These are phyloP conservation scores for Licmophora abbreviata DNA, from an alignment of 108 stramenopile species.

Conservation along the genomic window DNA sequence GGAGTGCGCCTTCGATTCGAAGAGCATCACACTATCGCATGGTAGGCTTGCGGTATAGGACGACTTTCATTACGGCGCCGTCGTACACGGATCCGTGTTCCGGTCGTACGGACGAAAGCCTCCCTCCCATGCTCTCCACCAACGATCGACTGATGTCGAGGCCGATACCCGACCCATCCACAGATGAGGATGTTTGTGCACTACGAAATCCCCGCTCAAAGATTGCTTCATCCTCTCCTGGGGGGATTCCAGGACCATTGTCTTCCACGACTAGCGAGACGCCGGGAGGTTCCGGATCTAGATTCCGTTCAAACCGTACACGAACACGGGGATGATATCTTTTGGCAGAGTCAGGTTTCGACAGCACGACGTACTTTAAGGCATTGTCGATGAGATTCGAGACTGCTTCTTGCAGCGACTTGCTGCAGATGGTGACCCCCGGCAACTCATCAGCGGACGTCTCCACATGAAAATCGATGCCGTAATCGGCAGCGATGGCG, in stretches of 20 bases:
- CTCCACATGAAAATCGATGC: constrained; percentile 55
- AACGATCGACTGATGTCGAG: constrained; percentile 49
- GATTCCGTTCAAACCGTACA: constrained; percentile 41
- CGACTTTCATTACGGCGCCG: constrained; percentile 31
- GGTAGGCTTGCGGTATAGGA: constrained; percentile 20
- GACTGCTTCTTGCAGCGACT: constrained; percentile 62
- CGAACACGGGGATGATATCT: constrained; percentile 41
- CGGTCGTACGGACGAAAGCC: constrained; percentile 32
- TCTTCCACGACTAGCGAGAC: constrained; percentile 72
- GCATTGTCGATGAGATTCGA: constrained; percentile 83
- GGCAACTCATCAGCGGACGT: constrained; percentile 53
- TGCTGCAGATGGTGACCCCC: constrained; percentile 48
- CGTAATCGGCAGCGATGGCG: constrained; percentile 54
- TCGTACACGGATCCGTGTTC: constrained; percentile 30
- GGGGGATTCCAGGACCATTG: constrained; percentile 75
- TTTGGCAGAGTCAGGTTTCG: constrained; percentile 18
- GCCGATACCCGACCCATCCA: constrained; percentile 64
- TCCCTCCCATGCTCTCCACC: constrained; percentile 64
- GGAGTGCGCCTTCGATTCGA: too few species aligned
- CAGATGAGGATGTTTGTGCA: constrained; percentile 20
- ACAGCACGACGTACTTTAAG: constrained; percentile 56
- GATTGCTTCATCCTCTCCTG: constrained; percentile 25
- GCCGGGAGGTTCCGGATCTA: constrained; percentile 28
- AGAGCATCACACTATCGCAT: neutral
- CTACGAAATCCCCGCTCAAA: constrained; percentile 73